A percentile compares a stretch with the other conserved stretches of the same genome.
These are phyloP conservation scores for Solanum chmielewskii DNA, from an alignment of 257 asterid species.

Conservation along the genomic window DNA sequence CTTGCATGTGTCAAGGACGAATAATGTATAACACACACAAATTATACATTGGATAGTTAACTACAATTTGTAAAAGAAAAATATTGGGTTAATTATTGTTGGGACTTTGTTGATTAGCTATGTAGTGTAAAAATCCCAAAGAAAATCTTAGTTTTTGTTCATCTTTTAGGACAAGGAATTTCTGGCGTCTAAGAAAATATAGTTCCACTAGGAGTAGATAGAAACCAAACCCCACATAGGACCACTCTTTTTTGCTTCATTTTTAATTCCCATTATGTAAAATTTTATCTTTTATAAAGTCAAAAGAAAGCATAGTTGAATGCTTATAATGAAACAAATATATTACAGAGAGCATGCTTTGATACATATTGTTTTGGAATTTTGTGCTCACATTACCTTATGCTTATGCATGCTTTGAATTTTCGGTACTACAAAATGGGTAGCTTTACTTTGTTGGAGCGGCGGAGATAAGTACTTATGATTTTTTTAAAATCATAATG, in stretches of 20 bases:
- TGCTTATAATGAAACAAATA: not conserved
- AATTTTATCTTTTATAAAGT: not conserved
- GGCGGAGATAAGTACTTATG: not conserved
- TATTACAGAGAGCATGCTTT: not conserved
- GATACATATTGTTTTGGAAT: slow-evolving; percentile 1
- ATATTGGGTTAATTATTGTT: not conserved
- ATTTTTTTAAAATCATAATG: not conserved
- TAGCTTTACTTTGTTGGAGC: not conserved
- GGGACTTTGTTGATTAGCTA: not conserved
- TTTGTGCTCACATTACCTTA: not conserved
- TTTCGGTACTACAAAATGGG: not conserved
- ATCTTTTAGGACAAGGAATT: not conserved
- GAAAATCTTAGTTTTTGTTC: not conserved
- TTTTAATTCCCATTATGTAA: not conserved
- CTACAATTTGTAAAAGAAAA: not conserved
- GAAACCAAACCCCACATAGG: not conserved
- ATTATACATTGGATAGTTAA: not conserved
- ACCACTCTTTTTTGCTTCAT: not conserved
- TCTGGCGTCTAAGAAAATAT: not conserved
- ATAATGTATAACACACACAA: not conserved
- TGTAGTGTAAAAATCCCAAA: not conserved
- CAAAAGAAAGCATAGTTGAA: not conserved
- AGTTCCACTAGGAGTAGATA: not conserved
- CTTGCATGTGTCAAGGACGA: not conserved
- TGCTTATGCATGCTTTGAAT: not conserved